Evolutionary conservation across 2,329 filamentous ascomycete species (phyloP).

Genomic region (Cytospora leucostoma): DNA sequence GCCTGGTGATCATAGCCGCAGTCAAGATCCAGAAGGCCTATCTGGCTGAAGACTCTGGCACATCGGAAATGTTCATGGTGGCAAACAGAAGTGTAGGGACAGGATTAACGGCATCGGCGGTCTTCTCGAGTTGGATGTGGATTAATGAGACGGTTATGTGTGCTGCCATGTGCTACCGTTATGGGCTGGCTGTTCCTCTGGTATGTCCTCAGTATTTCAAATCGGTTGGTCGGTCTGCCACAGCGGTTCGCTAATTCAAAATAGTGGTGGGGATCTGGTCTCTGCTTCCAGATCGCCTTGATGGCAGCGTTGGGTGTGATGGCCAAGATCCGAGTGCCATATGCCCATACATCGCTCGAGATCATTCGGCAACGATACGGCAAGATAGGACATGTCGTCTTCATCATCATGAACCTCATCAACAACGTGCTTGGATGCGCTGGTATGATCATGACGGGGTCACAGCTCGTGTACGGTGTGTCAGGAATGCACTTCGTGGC

Average conservation of each 20-base stretch:
- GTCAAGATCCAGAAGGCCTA: conserved; percentile 48
- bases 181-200: conserved; percentile 33
- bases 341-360: conserved; percentile 53
- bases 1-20: conserved; percentile 47
- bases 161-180: conserved; percentile 38
- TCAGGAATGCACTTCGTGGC: conserved; percentile 51
- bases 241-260: conserved; percentile 31
- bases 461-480: conserved; percentile 48
- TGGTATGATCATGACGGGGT: conserved; percentile 48
- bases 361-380: conserved; percentile 52
- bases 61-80: conserved; percentile 48
- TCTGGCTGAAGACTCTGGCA: conserved; percentile 44
- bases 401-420: conserved; percentile 43
- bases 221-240: rapidly evolving
- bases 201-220: not conserved
- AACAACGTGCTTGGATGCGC: conserved; percentile 49
- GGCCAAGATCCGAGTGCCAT: conserved; percentile 51
- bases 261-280: conserved; percentile 37
- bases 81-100: conserved; percentile 37
- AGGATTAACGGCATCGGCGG: conserved; percentile 36
- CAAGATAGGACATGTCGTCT: conserved; percentile 42
- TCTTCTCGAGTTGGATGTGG: conserved; percentile 44
- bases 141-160: conserved; percentile 46
- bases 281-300: conserved; percentile 48
- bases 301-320: conserved; percentile 52